phyloP scores from a whole-genome alignment of 1,139 yeast species.

The Saccharomyces hybrid region DNA sequence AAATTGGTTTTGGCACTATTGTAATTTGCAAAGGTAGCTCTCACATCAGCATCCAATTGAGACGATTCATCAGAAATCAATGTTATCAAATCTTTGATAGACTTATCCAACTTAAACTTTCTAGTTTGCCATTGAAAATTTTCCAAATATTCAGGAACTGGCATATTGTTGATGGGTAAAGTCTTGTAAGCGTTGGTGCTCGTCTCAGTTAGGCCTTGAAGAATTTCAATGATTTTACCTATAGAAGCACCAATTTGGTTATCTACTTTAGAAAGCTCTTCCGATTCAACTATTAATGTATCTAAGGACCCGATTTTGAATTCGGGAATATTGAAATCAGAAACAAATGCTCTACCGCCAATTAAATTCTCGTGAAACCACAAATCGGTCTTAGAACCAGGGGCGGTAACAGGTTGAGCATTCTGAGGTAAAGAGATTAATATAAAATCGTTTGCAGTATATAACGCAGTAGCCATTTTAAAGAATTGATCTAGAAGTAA shows the following conservation, averaged over 20 bases:
- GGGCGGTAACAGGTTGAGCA: conserved; percentile 41
- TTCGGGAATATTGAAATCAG: conserved; percentile 58
- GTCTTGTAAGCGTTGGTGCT: conserved; percentile 42
- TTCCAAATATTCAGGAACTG: conserved; percentile 55
- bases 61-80: conserved; percentile 69
- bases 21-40: conserved; percentile 60
- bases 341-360: conserved; percentile 33
- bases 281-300: conserved; percentile 81
- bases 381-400: conserved; percentile 34
- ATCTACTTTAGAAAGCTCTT: conserved; percentile 78
- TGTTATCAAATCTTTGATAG: conserved; percentile 68
- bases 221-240: conserved; percentile 66
- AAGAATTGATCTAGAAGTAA: not conserved
- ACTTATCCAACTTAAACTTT: conserved; percentile 77
- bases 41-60: conserved; percentile 76
- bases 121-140: conserved; percentile 80
- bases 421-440: conserved; percentile 43
- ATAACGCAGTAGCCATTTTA: conserved; percentile 22
- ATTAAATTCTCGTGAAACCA: conserved; percentile 34
- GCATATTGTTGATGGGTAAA: conserved; percentile 41
- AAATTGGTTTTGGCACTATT: conserved; percentile 77
- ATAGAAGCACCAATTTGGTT: conserved; percentile 62
- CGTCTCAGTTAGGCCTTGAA: conserved; percentile 44
- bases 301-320: conserved; percentile 95
- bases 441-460: conserved; percentile 31